These are phyloP conservation scores for Entomortierella beljakovae DNA, from an alignment of 192 early-diverging fungal species.

Conservation along the genomic window DNA sequence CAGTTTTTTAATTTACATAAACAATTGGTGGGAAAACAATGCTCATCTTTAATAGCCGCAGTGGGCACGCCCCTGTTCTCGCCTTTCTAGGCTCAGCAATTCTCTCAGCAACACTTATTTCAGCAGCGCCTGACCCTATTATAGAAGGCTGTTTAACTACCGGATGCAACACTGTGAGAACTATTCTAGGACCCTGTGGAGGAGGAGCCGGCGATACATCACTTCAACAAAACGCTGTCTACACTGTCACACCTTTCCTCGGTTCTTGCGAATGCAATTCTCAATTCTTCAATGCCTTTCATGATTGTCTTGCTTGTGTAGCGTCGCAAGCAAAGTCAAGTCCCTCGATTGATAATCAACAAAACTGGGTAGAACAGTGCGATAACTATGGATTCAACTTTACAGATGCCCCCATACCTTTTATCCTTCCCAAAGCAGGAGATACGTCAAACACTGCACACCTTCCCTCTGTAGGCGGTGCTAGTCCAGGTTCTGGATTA, in stretches of 20 bases:
- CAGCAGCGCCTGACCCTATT: constrained; percentile 20
- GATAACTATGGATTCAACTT: constrained; percentile 40
- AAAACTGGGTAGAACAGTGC: constrained; percentile 28
- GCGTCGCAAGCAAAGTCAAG: constrained; percentile 26
- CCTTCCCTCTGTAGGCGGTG: neutral
- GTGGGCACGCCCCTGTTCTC: neutral
- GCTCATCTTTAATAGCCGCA: neutral
- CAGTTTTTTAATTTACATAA: too few relatives aligned
- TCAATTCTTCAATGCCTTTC: constrained; percentile 42
- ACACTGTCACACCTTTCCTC: constrained; percentile 33
- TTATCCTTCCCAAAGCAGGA: constrained; percentile 17
- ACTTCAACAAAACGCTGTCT: constrained; percentile 31
- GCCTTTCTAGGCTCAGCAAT: neutral
- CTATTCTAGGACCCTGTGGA: constrained; percentile 32
- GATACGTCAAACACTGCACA: too few relatives aligned
- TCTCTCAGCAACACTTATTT: neutral
- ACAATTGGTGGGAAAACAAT: too few relatives aligned
- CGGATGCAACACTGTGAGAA: constrained; percentile 22
- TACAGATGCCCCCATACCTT: constrained; percentile 26
- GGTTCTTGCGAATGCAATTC: constrained; percentile 49
- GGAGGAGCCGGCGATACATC: constrained; percentile 37
- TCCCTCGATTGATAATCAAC: constrained; percentile 30
- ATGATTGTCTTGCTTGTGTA: constrained; percentile 28
- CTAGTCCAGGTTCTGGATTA: too few relatives aligned
- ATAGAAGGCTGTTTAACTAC: constrained; percentile 16